Conservation (phyloP, 257 asterid genomes). For the Prunella vulgaris region DNA sequence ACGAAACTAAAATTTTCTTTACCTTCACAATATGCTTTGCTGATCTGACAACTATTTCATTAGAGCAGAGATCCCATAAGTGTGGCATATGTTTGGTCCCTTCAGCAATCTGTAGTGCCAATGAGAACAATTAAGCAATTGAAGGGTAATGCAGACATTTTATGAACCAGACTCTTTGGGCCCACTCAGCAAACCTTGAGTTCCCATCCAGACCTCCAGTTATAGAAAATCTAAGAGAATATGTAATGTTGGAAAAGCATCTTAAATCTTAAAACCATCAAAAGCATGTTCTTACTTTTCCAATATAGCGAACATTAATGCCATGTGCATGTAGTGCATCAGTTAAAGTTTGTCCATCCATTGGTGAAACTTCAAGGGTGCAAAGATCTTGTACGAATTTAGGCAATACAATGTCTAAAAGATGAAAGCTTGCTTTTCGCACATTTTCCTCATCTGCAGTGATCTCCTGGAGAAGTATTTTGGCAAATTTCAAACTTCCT, state of each 20-base stretch:
- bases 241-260: neutral
- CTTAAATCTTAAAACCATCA: slow-evolving; percentile 7
- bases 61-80: slow-evolving; percentile 80
- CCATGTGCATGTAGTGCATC: slow-evolving; percentile 95
- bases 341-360: slow-evolving; percentile 92
- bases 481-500: slow-evolving; percentile 8
- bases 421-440: slow-evolving; percentile 62
- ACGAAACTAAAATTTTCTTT: slow-evolving; percentile 9
- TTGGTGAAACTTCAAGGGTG: slow-evolving; percentile 90
- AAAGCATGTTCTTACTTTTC: slow-evolving; percentile 53
- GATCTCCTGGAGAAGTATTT: slow-evolving; percentile 47
- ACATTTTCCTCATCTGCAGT: slow-evolving; percentile 73
- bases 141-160: neutral
- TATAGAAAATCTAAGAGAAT: slow-evolving; percentile 18
- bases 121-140: slow-evolving; percentile 6
- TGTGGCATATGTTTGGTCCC: slow-evolving; percentile 79
- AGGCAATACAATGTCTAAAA: slow-evolving; percentile 62
- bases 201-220: neutral
- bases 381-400: slow-evolving; percentile 74
- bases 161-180: neutral
- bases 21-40: slow-evolving; percentile 88
- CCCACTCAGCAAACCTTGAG: neutral
- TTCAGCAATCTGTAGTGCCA: slow-evolving; percentile 64
- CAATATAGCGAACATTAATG: slow-evolving; percentile 78
- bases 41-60: slow-evolving; percentile 75